Evolutionary conservation across 768 basidiomycete genomes (phyloP).

Genomic region (Fomitopsis pulvina): DNA sequence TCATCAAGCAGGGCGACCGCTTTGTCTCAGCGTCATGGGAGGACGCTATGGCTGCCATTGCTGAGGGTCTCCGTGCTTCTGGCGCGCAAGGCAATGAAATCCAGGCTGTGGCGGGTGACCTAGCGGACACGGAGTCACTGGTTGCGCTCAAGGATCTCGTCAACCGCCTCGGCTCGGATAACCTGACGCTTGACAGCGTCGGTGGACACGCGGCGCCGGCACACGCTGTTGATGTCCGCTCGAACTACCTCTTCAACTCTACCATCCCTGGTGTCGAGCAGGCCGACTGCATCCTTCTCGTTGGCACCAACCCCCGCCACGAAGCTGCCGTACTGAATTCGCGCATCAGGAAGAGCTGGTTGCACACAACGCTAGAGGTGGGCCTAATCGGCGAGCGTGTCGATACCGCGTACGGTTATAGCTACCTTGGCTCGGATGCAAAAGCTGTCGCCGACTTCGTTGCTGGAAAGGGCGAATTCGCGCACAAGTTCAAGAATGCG

Average conservation of each 20-base stretch:
- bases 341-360: slow-evolving; percentile 91
- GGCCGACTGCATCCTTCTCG: slow-evolving; percentile 87
- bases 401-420: slow-evolving; percentile 90
- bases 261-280: slow-evolving; percentile 87
- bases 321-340: slow-evolving; percentile 98
- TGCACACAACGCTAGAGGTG: slow-evolving; percentile 80
- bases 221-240: slow-evolving; percentile 84
- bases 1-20: slow-evolving; percentile 86
- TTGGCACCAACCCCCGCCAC: slow-evolving; percentile 95
- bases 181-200: slow-evolving; percentile 73
- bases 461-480: slow-evolving; percentile 73
- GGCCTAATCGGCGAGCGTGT: slow-evolving; percentile 88
- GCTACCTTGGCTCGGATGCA: slow-evolving; percentile 75
- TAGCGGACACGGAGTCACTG: slow-evolving; percentile 92
- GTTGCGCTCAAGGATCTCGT: slow-evolving; percentile 90
- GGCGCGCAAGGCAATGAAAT: slow-evolving; percentile 91
- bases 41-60: slow-evolving; percentile 71
- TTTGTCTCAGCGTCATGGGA: slow-evolving; percentile 92
- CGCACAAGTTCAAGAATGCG: slow-evolving; percentile 80
- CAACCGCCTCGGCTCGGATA: slow-evolving; percentile 93
- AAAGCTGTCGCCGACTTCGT: slow-evolving; percentile 74
- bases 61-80: slow-evolving; percentile 69
- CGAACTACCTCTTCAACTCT: slow-evolving; percentile 95
- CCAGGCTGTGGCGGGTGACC: slow-evolving; percentile 86
- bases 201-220: slow-evolving; percentile 64